Conservation (phyloP, 768 basidiomycete species). For the Macrocybe gigantea region DNA sequence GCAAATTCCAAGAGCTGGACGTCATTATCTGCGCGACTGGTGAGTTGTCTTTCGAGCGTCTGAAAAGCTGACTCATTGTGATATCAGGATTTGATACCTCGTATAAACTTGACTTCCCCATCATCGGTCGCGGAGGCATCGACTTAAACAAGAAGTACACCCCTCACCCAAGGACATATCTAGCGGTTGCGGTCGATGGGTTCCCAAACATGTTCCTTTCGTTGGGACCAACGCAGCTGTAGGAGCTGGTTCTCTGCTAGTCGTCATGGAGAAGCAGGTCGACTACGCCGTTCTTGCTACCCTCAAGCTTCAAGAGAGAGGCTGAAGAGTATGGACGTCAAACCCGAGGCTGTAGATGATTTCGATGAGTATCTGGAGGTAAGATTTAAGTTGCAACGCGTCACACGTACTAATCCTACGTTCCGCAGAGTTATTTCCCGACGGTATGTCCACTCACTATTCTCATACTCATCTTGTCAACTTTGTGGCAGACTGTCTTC, state of each 20-base stretch:
- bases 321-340: slow-evolving; percentile 55
- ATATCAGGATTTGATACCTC: slow-evolving; percentile 46
- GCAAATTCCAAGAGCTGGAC: slow-evolving; percentile 48
- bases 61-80: not conserved
- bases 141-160: slow-evolving; percentile 48
- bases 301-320: slow-evolving; percentile 59
- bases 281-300: slow-evolving; percentile 52
- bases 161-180: slow-evolving; percentile 52
- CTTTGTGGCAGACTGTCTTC: slow-evolving; percentile 44
- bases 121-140: slow-evolving; percentile 48
- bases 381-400: slow-evolving; percentile 4
- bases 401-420: not conserved
- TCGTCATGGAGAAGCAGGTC: slow-evolving; percentile 50
- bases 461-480: not conserved
- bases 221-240: slow-evolving; percentile 50
- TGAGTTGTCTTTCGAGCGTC: slow-evolving; percentile 11
- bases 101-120: slow-evolving; percentile 39
- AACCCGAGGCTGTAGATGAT: slow-evolving; percentile 52
- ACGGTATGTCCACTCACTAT: slow-evolving; percentile 21
- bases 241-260: slow-evolving; percentile 49
- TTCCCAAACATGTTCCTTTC: slow-evolving; percentile 67
- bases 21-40: slow-evolving; percentile 62
- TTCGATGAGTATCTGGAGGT: slow-evolving; percentile 59
- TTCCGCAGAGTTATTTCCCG: slow-evolving; percentile 39
- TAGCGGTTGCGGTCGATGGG: slow-evolving; percentile 51